Evolutionary conservation across 371 early-diverging fungal species (phyloP), one percentile per base, ranked within the genome.

Genomic region (Rhizopus sp.): DNA sequence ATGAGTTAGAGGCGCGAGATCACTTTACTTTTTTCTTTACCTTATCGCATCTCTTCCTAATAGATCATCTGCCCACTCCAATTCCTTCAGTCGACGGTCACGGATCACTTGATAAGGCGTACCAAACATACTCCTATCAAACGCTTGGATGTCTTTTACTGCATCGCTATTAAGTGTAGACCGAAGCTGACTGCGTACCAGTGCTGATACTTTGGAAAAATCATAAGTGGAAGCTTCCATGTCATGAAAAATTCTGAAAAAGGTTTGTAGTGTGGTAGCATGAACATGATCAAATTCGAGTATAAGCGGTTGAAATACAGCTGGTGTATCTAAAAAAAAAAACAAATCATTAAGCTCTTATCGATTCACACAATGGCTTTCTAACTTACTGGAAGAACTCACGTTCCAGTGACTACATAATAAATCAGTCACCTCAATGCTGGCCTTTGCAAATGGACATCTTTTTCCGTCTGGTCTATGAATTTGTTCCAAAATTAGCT

Each of bases 381-480:
- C 1, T 38, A 47, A 40, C 33, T 57, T 41, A 57, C 88, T 87
- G 53, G 86, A 86, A 7, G 87, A 73, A 39, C 75, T 75, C 32
- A 91, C 78, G 53, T 87, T 86, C 89, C 90, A 91, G 56, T 82
- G 76, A 56, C 88, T 88, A 37, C 78, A 81, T 33, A 91, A 55
- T 6, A 89, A 57, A 39, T 89, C 90, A 23, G 85, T 82, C 4
- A 85, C 84, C 76, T 91, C 91, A 33, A 84, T 74, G 29, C 80
- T 79, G 12, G 87, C 86, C 62, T 78, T 80, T 8, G 80, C 86
- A 70, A 87, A 83, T 1, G 88, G 91, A 66, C 87, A 88, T 42
- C 82, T 67, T 48, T 74, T 73, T 3, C 81, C 85, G 29, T 75
- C 77, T 8, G 84, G 74, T 12, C 81, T 72, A 61, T 83, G 80